phyloP scores from a whole-genome alignment of 768 basidiomycete species.

The Myochromella boudieri region DNA sequence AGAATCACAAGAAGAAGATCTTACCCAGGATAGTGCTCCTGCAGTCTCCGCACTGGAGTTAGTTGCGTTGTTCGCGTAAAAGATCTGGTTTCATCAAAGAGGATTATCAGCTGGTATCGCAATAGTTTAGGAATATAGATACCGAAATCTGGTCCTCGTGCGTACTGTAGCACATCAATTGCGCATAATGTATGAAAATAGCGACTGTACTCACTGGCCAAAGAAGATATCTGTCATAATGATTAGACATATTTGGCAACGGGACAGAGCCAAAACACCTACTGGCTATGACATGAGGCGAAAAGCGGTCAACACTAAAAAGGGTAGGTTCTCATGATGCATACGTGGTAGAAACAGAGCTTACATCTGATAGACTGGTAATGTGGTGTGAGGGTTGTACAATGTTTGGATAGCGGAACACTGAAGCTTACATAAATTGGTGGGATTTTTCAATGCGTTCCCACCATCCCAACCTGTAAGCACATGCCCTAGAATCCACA shows the following conservation, averaged over 20 bases:
- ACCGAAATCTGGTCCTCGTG: constrained; percentile 75
- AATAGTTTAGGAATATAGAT: constrained; percentile 14
- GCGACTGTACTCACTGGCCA: constrained; percentile 46
- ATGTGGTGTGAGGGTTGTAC: neutral
- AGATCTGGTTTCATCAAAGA: constrained; percentile 46
- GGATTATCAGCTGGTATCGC: neutral
- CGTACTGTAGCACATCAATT: constrained; percentile 30
- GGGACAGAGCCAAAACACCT: constrained; percentile 22
- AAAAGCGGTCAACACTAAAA: constrained; percentile 69
- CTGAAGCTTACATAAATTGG: constrained; percentile 69
- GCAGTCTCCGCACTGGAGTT: constrained; percentile 56
- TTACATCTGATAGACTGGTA: constrained; percentile 40
- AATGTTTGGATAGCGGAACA: too few species aligned
- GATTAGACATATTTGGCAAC: neutral
- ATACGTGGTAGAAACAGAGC: constrained; percentile 11
- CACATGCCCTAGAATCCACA: constrained; percentile 59
- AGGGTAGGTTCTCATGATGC: constrained; percentile 5
- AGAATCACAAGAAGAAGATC: neutral
- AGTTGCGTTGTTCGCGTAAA: constrained; percentile 72
- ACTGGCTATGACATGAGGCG: constrained; percentile 78
- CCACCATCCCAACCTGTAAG: constrained; percentile 70
- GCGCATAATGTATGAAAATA: neutral
- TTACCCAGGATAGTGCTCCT: constrained; percentile 43
- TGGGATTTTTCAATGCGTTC: constrained; percentile 62
- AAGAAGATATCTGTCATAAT: constrained; percentile 62